These are phyloP conservation scores for Bondarzewia mesenterica DNA, from an alignment of 1,284 basidiomycete species.

Conservation along the genomic window DNA sequence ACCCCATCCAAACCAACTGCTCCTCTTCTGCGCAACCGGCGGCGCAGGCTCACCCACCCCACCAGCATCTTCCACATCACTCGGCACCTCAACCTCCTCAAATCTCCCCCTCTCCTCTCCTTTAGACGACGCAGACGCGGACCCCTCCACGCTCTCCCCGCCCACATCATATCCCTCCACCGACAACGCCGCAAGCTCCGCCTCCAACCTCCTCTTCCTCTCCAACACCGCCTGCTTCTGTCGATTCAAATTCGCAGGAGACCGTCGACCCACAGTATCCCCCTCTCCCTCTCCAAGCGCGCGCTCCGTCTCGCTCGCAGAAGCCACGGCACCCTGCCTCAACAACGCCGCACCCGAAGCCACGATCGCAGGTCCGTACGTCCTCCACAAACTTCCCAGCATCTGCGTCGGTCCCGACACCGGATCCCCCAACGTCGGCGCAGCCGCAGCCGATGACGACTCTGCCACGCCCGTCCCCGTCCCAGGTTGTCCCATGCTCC, in stretches of 20 bases:
- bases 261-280: conserved; percentile 2
- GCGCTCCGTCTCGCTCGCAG: conserved; percentile 13
- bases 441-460: conserved; percentile 21
- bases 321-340: conserved; percentile 27
- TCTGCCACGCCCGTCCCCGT: neutral
- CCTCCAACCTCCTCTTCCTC: conserved; percentile 40
- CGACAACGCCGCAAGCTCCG: conserved; percentile 43
- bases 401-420: conserved; percentile 58
- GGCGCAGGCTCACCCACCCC: conserved; percentile 30
- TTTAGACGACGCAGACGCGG: conserved; percentile 15
- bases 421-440: conserved; percentile 44
- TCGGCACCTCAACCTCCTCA: conserved; percentile 60
- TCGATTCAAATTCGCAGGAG: conserved; percentile 12
- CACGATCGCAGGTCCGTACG: conserved; percentile 67
- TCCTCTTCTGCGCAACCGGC: conserved; percentile 17
- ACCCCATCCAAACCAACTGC: conserved; percentile 35
- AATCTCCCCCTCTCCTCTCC: conserved; percentile 31
- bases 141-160: conserved; percentile 11
- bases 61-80: conserved; percentile 49
- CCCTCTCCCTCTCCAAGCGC: neutral
- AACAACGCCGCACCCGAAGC: conserved; percentile 56
- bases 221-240: conserved; percentile 32
- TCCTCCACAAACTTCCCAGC: conserved; percentile 56
- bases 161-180: conserved; percentile 20
- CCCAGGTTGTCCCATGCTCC: neutral